Conservation (phyloP, 495 filamentous ascomycete species). For the Aspergillus campestris region DNA sequence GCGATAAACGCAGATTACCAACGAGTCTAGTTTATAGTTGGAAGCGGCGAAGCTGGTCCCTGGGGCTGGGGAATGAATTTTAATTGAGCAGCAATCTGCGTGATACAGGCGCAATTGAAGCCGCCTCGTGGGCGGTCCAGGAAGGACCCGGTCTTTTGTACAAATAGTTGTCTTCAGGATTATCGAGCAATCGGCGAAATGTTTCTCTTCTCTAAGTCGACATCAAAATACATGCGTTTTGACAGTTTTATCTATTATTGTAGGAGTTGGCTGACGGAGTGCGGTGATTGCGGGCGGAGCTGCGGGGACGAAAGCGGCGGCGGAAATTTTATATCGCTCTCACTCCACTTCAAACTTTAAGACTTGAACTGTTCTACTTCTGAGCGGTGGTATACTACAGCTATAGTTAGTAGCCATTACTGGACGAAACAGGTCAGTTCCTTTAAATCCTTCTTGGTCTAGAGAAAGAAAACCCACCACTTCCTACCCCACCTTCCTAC, state of each 20-base stretch:
- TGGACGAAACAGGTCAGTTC: too few species aligned
- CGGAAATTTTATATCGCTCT: constrained; percentile 16
- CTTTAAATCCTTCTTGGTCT: too few species aligned
- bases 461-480: too few species aligned
- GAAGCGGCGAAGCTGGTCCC: neutral
- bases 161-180: constrained; percentile 36
- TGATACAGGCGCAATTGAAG: constrained; percentile 16
- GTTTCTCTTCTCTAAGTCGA: constrained; percentile 32
- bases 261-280: neutral
- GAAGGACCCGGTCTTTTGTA: constrained; percentile 24
- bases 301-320: constrained; percentile 32
- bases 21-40: neutral
- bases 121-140: constrained; percentile 10
- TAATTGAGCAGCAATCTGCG: neutral
- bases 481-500: too few species aligned
- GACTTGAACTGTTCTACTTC: too few species aligned
- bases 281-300: neutral
- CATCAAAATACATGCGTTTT: neutral
- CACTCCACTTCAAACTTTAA: too few species aligned
- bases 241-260: neutral
- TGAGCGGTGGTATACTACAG: too few species aligned
- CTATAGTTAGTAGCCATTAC: too few species aligned
- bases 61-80: too few species aligned
- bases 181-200: constrained; percentile 23
- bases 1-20: constrained; percentile 23